phyloP scores from a whole-genome alignment of 768 basidiomycete genomes.

The Pleurotus sapidus region DNA sequence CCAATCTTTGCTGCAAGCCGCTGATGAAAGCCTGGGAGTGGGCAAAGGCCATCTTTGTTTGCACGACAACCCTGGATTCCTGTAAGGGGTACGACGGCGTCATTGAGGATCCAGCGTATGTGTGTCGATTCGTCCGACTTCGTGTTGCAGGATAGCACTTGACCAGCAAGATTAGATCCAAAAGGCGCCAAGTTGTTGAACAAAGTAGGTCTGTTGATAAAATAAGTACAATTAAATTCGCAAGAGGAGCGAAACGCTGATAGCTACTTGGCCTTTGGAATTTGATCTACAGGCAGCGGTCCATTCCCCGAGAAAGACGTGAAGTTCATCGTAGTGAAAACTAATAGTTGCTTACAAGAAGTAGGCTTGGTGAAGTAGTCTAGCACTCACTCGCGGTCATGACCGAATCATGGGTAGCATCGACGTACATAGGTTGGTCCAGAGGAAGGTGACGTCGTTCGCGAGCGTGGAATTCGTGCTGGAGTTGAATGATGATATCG shows the following conservation, averaged over 20 bases:
- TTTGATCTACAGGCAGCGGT: conserved; percentile 60
- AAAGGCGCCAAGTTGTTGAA: conserved; percentile 32
- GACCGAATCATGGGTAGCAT: conserved; percentile 74
- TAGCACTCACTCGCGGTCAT: conserved; percentile 52
- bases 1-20: conserved; percentile 53
- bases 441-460: conserved; percentile 50
- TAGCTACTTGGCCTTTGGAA: conserved; percentile 51
- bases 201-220: conserved; percentile 23
- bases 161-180: conserved; percentile 34
- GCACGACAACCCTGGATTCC: conserved; percentile 58
- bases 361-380: conserved; percentile 11
- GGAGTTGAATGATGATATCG: conserved; percentile 49
- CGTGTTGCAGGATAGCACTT: conserved; percentile 42
- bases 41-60: conserved; percentile 60
- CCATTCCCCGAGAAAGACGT: conserved; percentile 58
- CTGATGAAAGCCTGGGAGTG: conserved; percentile 55
- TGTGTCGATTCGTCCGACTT: conserved; percentile 28
- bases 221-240: not conserved
- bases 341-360: conserved; percentile 21
- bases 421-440: conserved; percentile 60
- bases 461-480: conserved; percentile 71
- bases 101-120: conserved; percentile 73
- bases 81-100: conserved; percentile 67
- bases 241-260: conserved; percentile 19
- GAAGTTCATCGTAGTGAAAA: conserved; percentile 72